Base-by-base conservation (phyloP, 1,284 basidiomycete species). In the Sporisorium scitamineum region DNA sequence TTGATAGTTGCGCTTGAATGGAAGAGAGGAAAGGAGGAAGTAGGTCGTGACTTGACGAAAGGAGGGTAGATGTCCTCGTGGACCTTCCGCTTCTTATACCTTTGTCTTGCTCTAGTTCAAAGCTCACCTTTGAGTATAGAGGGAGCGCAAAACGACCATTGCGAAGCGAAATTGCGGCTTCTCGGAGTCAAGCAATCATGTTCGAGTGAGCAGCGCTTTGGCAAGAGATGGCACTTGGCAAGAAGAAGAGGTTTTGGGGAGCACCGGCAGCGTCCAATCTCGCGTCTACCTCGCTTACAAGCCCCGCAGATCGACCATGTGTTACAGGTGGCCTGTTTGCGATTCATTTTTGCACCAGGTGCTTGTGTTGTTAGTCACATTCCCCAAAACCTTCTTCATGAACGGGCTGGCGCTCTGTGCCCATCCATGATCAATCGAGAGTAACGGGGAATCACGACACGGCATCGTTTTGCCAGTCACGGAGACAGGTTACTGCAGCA, bases 51-150 rank as follows among this genome's bases (percentile, higher is more conserved):
- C 37, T 39, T 39, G 37, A n/a, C 37, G 18, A 39, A 18, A 39
- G 37, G 37, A n/a, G 37, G 16, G 37, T 18, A 27, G 29, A 18
- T 16, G 10, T 34, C 32, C 52, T 48, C 32, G 18, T 22, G 37
- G 53, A 42, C 11, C 11, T 14, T n/a, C 20, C 54, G 14, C 42
- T 29, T 61, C 45, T 61, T 61, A 61, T 61, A 48, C 31, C 11
- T 27, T 39, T n/a, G 37, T 14, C 27, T 22, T n/a, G 20, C 27
- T 31, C 48, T 50, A 20, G 20, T n/a, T 31, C 47, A 50, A 47
- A 50, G 48, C n/a, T 32, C 11, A n/a, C 10, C 18, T 50, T 31
- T 4, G 24, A n/a, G 14, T 31, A 26, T 14, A 6, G 44, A 14
- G 13, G 22, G 26, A 22, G 29, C n/a, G 47, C 14, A 29, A 26